Conservation (phyloP, 2,329 filamentous ascomycete genomes). For the Grosmannia penicillata region DNA sequence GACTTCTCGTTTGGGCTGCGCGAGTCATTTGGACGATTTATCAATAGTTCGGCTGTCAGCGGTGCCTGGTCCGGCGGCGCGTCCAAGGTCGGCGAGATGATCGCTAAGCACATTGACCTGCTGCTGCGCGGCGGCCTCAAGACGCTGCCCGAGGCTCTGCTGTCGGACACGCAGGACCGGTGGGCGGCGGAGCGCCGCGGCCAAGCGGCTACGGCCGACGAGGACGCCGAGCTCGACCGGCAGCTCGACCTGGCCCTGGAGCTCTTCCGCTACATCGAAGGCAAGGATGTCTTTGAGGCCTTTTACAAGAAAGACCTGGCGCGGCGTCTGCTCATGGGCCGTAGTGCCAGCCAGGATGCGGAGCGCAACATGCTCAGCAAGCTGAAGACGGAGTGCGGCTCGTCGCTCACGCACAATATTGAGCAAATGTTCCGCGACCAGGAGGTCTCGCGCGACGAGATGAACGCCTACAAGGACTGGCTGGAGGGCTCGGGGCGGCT, state of each 20-base stretch:
- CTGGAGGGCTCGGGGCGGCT: conserved; percentile 18
- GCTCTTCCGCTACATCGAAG: conserved; percentile 91
- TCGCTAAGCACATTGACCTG: conserved; percentile 90
- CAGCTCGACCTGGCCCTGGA: conserved; percentile 89
- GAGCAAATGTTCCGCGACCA: conserved; percentile 99
- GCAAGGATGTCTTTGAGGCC: conserved; percentile 94
- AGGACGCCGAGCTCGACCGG: conserved; percentile 81
- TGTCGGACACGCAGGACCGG: conserved; percentile 45
- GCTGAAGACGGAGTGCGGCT: conserved; percentile 83
- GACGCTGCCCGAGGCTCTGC: conserved; percentile 55
- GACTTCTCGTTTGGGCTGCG: conserved; percentile 63
- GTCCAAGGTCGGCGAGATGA: conserved; percentile 95
- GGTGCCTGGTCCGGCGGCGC: conserved; percentile 67
- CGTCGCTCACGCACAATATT: conserved; percentile 88
- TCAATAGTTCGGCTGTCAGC: conserved; percentile 64
- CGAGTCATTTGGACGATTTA: conserved; percentile 77
- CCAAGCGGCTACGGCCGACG: conserved; percentile 58
- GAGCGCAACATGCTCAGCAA: conserved; percentile 91
- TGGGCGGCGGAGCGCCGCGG: conserved; percentile 44
- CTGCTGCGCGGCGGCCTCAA: conserved; percentile 79
- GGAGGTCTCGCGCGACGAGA: conserved; percentile 82
- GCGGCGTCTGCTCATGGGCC: conserved; percentile 73
- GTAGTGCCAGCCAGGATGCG: conserved; percentile 86
- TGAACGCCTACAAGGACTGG: conserved; percentile 69
- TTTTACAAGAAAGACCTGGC: conserved; percentile 99